These are phyloP conservation scores for Scheffersomyces ergatensis DNA, from an alignment of 805 yeast species.

Conservation along the genomic window DNA sequence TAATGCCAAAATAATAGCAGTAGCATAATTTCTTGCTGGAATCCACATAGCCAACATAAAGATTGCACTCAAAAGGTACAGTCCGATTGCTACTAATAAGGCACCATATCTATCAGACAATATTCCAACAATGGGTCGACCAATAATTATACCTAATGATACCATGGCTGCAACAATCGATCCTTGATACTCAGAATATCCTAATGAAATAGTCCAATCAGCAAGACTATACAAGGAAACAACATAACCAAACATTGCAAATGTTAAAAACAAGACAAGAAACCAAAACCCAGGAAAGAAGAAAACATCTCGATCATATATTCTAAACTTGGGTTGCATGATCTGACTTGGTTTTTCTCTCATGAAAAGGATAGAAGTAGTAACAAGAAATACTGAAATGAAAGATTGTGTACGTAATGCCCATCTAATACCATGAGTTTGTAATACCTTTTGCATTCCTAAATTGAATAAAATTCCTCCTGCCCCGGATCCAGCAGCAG, in stretches of 20 bases:
- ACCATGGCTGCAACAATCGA: conserved; percentile 31
- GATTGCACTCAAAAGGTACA: conserved; percentile 20
- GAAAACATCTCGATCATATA: conserved; percentile 38
- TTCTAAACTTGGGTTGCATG: conserved; percentile 12
- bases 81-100: conserved; percentile 27
- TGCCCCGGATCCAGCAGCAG: conserved; percentile 44
- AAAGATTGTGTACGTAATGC: conserved; percentile 44
- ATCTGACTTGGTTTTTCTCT: conserved; percentile 1
- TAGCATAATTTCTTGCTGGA: conserved; percentile 26
- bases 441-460: conserved; percentile 38
- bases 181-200: conserved; percentile 33
- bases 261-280: conserved; percentile 32
- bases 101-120: conserved; percentile 49
- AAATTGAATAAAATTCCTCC: conserved; percentile 45
- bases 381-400: conserved; percentile 12
- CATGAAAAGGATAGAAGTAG: conserved; percentile 11
- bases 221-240: conserved; percentile 51
- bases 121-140: conserved; percentile 48
- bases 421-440: conserved; percentile 25
- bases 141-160: conserved; percentile 46
- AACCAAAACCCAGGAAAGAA: conserved; percentile 40
- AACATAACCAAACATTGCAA: conserved; percentile 54
- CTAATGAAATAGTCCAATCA: conserved; percentile 56
- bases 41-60: conserved; percentile 35
- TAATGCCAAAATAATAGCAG: conserved; percentile 24